Base-by-base conservation (phyloP, 1,284 basidiomycete species). In the Leccinum cinnamomeum region DNA sequence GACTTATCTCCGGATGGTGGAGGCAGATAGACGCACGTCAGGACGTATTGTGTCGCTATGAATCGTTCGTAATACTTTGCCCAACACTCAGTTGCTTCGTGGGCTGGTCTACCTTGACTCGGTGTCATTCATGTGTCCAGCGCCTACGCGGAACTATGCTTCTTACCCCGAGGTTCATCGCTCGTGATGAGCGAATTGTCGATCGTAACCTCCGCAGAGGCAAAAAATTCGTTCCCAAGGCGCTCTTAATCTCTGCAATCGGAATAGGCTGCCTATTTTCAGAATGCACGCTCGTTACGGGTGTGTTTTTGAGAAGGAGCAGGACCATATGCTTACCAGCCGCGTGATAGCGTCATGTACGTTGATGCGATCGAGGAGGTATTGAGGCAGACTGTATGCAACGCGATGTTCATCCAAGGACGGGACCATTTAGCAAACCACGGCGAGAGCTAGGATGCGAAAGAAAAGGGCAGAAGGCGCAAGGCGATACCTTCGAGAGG, bases 221-320 rank as follows among this genome's bases (percentile, higher is more conserved):
- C 67, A 61, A 72, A 73, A 7, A 72, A 70, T 61, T 74, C 69
- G 12, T 60, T 64, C 37, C 50, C 70, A 50, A 72, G 65, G 12
- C 69, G 67, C 28, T 74, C 70, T 16, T 66, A 73, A 55, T 71
- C 64, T 58, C 67, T 69, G 50, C 70, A 70, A 41, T 72, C 72
- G 11, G 65, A 63, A 62, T 71, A 73, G 7, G 63, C 64, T 18
- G 67, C 62, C 69, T 73, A 12, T 54, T 14, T 6, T n/a, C 35
- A 35, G 25, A 33, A 25, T 7, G 30, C 12, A 35, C 7, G 5
- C 3, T 10, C 4, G 37, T 54, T 37, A 54, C 30, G 28, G 53
- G 16, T 16, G n/a, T 5, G 23, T 33, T 16, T 23, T 18, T 23
- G 12, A 7, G 37, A 7, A 46, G 56, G n/a, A n/a, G 37, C 12